Percentiles rank a stretch among this genome's conserved stretches.
These are phyloP conservation scores for Fomitiporia mediterranea DNA, from an alignment of 1,284 basidiomycete genomes.

Conservation along the genomic window DNA sequence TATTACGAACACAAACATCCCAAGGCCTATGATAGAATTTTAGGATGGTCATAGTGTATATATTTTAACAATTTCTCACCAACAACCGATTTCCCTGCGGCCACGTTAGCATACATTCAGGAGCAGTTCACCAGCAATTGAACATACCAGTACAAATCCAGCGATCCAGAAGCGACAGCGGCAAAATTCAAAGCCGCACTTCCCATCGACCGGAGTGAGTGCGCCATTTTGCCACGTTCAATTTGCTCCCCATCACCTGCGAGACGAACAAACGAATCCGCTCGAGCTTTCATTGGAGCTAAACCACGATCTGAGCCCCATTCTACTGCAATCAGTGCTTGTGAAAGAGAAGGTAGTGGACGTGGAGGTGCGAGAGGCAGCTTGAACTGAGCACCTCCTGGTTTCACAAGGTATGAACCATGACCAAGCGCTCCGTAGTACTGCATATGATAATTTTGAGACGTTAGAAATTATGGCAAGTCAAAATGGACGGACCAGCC, in stretches of 20 bases:
- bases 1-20: conserved; percentile 74
- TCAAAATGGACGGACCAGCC: conserved; percentile 46
- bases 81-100: conserved; percentile 85
- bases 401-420: conserved; percentile 72
- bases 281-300: conserved; percentile 60
- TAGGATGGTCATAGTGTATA: background rate
- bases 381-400: conserved; percentile 52
- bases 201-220: conserved; percentile 80
- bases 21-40: conserved; percentile 53
- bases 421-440: conserved; percentile 79
- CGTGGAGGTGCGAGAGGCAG: conserved; percentile 68
- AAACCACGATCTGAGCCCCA: conserved; percentile 84
- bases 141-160: conserved; percentile 79
- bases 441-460: conserved; percentile 31
- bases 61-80: conserved; percentile 37
- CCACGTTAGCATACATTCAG: conserved; percentile 1
- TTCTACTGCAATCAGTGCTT: conserved; percentile 85
- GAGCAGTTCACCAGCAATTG: conserved; percentile 6
- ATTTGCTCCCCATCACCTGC: conserved; percentile 67
- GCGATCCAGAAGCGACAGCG: conserved; percentile 77
- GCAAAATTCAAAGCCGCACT: conserved; percentile 84
- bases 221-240: conserved; percentile 79
- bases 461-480: background rate
- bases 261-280: conserved; percentile 68
- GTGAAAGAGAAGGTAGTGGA: conserved; percentile 68